Percentiles rank a stretch among this genome's conserved stretches.
Conservation (phyloP, 805 yeast genomes). For the Yamadazyma paraphyllophila region DNA sequence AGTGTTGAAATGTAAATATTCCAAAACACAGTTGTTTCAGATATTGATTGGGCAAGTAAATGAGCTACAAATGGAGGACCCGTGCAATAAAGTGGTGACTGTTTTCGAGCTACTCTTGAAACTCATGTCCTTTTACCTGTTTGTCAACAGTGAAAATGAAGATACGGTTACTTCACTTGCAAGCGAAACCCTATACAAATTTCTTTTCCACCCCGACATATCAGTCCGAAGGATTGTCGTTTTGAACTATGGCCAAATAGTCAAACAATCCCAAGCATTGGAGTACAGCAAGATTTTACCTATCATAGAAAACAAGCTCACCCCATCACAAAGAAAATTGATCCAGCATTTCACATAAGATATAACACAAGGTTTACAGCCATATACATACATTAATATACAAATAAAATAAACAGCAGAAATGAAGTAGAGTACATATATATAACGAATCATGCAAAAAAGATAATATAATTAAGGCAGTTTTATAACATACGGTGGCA, state of each 20-base stretch:
- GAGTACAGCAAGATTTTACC: constrained; percentile 26
- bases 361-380: too few species aligned
- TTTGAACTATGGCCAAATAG: constrained; percentile 36
- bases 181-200: constrained; percentile 28
- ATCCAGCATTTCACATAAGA: constrained; percentile 37
- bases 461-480: too few species aligned
- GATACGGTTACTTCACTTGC: constrained; percentile 20
- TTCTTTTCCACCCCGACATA: constrained; percentile 30
- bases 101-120: constrained; percentile 26
- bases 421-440: neutral
- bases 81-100: constrained; percentile 1
- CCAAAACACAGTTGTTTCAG: neutral
- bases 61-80: neutral
- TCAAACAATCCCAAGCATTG: constrained; percentile 15
- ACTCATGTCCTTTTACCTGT: constrained; percentile 18
- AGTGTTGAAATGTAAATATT: constrained; percentile 2
- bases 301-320: constrained; percentile 24
- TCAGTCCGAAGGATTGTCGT: constrained; percentile 37
- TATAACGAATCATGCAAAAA: neutral
- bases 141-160: neutral
- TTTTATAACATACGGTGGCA: too few species aligned
- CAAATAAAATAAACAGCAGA: neutral
- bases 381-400: neutral
- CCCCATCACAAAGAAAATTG: constrained; percentile 44
- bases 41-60: neutral